Base-by-base conservation (phyloP, 495 filamentous ascomycete species). In the Physcia stellaris region DNA sequence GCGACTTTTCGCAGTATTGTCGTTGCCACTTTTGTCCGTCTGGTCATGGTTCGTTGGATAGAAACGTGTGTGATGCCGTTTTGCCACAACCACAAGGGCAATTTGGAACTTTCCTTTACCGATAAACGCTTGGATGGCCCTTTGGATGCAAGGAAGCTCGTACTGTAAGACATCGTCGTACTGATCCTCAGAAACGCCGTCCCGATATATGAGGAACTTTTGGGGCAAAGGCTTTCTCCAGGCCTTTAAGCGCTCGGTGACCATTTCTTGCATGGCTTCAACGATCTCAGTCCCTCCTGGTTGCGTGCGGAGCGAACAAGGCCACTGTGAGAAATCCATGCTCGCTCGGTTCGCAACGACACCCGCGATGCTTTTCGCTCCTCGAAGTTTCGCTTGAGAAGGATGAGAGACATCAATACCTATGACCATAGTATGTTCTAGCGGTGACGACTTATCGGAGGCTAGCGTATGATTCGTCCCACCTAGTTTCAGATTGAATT, bases 391-490 rank as follows among this genome's bases (percentile, higher is more conserved):
- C 0, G 81, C 70, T 6, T 85, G 83, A 0, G 81, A 83, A 0
- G 87, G 87, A 48, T 94, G 87, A 0, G 86, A 90, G 2, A 93
- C 86, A 48, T 94, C 87, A 30, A 86, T 76, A 0, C 87, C 87
- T 22, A 88, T 67, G 13, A 94, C 61, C 81, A 94, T 94, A 0
- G 81, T 86, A 38, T 71, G 71, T 4, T 66, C 67, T 26, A 90
- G 51, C 12, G 84, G 52, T 6, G 62, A 66, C 2, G 79, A 57
- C n/a, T 67, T 64, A 1, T 40, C 41, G 0, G n/a, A 24, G 15
- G 37, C 31, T 0, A 94, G 50, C 4, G 48, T 53, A 49, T 94
- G 84, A 43, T 93, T 93, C 13, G 66, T 56, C 0, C 88, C 88
- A 4, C 85, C 84, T 40, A 79, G 66, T 57, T 94, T 94, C 31